Conservation (phyloP, 2,329 filamentous ascomycete species). For the Calonectria multiphialidica region DNA sequence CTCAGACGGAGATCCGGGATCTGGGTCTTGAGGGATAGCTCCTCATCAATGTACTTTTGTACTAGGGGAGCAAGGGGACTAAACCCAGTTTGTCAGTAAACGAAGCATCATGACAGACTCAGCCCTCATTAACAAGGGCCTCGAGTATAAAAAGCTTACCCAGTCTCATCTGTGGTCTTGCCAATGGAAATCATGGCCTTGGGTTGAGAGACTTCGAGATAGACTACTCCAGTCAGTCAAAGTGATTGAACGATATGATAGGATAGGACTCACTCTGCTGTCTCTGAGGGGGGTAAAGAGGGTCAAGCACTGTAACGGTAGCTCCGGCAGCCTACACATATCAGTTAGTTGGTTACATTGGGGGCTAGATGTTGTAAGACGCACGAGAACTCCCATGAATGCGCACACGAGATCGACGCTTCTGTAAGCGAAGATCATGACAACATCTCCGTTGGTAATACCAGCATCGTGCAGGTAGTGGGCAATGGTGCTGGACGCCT, state of each 20-base stretch:
- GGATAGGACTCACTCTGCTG: constrained; percentile 34
- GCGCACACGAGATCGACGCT: constrained; percentile 74
- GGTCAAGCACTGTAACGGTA: constrained; percentile 32
- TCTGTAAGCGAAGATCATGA: constrained; percentile 92
- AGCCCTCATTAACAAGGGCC: neutral
- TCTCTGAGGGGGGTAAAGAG: constrained; percentile 44
- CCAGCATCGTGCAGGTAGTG: constrained; percentile 82
- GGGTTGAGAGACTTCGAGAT: constrained; percentile 75
- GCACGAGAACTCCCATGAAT: constrained; percentile 78
- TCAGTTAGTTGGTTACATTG: neutral
- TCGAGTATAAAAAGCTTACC: constrained; percentile 2
- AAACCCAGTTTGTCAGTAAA: neutral
- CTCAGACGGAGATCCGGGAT: constrained; percentile 80
- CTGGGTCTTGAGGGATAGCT: constrained; percentile 78
- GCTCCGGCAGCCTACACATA: constrained; percentile 59
- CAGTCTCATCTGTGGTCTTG: constrained; percentile 75
- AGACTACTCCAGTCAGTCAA: constrained; percentile 57
- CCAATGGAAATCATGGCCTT: constrained; percentile 70
- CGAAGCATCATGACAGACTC: neutral
- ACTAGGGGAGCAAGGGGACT: constrained; percentile 57
- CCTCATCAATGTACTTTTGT: constrained; percentile 76
- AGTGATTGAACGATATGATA: neutral
- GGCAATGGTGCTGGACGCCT: constrained; percentile 83
- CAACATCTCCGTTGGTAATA: constrained; percentile 83
- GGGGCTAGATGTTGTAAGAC: neutral